Percentiles rank a stretch among this genome's conserved stretches.
Conservation (phyloP, 1,284 basidiomycete species). For the Hemileccinum hortonii region DNA sequence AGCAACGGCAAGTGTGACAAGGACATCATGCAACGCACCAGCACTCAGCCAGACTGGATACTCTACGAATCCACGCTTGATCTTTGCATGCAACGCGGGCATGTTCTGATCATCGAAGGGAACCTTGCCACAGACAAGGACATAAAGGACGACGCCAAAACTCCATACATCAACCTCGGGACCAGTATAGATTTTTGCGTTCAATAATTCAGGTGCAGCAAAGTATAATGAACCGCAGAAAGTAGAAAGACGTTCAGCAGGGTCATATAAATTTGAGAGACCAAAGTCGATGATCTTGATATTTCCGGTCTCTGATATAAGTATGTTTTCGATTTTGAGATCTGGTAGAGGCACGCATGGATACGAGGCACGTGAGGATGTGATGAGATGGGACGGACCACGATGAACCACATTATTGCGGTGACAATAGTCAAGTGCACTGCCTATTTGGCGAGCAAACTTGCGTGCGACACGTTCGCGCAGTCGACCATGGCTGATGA, state of each 20-base stretch:
- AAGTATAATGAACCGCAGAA: conserved; percentile 99
- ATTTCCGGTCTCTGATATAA: conserved; percentile 97
- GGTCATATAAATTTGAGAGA: conserved; percentile 95
- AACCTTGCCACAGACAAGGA: conserved; percentile 96
- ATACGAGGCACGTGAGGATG: conserved; percentile 12
- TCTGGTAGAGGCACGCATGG: conserved; percentile 42
- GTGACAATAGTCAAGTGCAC: conserved; percentile 96
- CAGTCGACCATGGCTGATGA: conserved; percentile 96
- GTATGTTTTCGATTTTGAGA: conserved; percentile 99
- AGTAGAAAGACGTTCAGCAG: conserved; percentile 79
- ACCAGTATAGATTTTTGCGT: conserved; percentile 94
- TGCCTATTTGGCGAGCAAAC: conserved; percentile 96
- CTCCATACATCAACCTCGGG: conserved; percentile 99
- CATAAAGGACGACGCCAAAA: conserved; percentile 97
- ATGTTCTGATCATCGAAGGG: conserved; percentile 99
- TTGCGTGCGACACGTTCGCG: conserved; percentile 94
- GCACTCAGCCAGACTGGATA: conserved; percentile 96
- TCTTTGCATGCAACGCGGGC: conserved; percentile 98
- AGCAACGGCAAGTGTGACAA: conserved; percentile 13
- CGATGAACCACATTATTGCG: conserved; percentile 97
- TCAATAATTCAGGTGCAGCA: conserved; percentile 94
- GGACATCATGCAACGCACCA: conserved; percentile 48
- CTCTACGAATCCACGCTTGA: conserved; percentile 95
- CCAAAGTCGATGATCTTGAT: conserved; percentile 99
- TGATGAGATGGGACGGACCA: conserved; percentile 40